These are phyloP conservation scores for Omphalotus guepiniiformis DNA, from an alignment of 768 basidiomycete species.

Conservation along the genomic window DNA sequence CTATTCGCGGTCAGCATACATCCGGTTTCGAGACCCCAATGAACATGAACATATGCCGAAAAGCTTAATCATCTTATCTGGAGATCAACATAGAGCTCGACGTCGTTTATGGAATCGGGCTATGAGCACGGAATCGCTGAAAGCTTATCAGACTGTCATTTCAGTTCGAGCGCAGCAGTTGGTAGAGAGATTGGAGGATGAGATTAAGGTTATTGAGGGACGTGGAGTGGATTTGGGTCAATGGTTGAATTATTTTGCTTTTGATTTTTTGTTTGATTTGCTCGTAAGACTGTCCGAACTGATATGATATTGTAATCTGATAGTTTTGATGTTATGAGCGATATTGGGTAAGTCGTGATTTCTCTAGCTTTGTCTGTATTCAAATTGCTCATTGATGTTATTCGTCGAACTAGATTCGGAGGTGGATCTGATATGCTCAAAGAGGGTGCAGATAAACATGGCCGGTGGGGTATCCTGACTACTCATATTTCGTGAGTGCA, in stretches of 20 bases:
- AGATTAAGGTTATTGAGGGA: background rate
- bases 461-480: background rate
- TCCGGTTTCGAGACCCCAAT: background rate
- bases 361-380: background rate
- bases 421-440: constrained; percentile 9
- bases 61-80: background rate
- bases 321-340: constrained; percentile 11
- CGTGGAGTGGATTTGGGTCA: constrained; percentile 12
- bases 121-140: constrained; percentile 18
- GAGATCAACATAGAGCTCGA: constrained; percentile 17
- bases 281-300: background rate
- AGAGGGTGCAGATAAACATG: constrained; percentile 1
- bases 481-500: background rate
- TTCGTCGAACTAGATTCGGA: constrained; percentile 1
- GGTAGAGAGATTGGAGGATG: background rate
- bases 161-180: constrained; percentile 9
- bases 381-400: background rate
- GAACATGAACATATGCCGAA: background rate
- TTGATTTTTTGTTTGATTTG: background rate
- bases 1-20: background rate
- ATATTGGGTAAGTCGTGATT: constrained; percentile 9
- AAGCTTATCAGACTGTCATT: constrained; percentile 20
- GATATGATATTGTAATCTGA: background rate
- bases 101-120: constrained; percentile 26
- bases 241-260: constrained; percentile 23